These are phyloP conservation scores for Cyberlindnera misumaiensis DNA, from an alignment of 805 yeast species.

Conservation along the genomic window DNA sequence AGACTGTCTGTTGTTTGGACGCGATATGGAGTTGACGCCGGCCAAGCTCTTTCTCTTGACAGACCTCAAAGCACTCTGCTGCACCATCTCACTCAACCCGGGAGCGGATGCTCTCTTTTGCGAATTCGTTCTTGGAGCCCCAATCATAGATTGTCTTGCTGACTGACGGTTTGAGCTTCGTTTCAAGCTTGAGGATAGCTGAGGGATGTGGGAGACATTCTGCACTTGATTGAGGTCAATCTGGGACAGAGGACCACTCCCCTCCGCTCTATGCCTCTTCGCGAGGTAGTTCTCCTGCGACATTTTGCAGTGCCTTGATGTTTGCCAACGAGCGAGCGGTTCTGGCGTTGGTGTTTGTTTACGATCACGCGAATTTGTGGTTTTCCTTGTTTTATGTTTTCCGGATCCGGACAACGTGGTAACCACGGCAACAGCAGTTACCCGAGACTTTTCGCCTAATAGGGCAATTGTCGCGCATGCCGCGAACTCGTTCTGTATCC, in stretches of 20 bases:
- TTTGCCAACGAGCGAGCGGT: neutral
- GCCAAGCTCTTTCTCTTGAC: conserved; percentile 19
- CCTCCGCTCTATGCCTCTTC: conserved; percentile 15
- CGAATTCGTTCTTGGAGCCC: conserved; percentile 22
- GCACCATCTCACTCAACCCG: conserved; percentile 22
- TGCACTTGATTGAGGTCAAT: conserved; percentile 22
- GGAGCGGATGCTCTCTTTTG: conserved; percentile 18
- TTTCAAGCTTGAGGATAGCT: conserved; percentile 18
- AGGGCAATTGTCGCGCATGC: neutral
- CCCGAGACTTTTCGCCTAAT: no score
- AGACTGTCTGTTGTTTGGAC: conserved; percentile 18
- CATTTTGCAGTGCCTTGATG: conserved; percentile 5
- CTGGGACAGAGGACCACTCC: conserved; percentile 15
- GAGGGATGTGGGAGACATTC: conserved; percentile 22
- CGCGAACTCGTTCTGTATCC: neutral
- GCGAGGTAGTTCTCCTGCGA: conserved; percentile 20
- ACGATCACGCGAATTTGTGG: neutral
- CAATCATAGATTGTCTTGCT: conserved; percentile 25
- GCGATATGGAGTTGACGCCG: conserved; percentile 9
- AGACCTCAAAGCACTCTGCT: conserved; percentile 21
- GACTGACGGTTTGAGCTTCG: conserved; percentile 18
- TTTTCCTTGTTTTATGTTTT: neutral
- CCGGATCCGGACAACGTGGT: neutral
- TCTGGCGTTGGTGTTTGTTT: neutral
- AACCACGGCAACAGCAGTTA: neutral